Percentiles rank a stretch among this genome's conserved stretches.
Conservation (phyloP, 1,284 basidiomycete genomes). For the Puccinia hordei region DNA sequence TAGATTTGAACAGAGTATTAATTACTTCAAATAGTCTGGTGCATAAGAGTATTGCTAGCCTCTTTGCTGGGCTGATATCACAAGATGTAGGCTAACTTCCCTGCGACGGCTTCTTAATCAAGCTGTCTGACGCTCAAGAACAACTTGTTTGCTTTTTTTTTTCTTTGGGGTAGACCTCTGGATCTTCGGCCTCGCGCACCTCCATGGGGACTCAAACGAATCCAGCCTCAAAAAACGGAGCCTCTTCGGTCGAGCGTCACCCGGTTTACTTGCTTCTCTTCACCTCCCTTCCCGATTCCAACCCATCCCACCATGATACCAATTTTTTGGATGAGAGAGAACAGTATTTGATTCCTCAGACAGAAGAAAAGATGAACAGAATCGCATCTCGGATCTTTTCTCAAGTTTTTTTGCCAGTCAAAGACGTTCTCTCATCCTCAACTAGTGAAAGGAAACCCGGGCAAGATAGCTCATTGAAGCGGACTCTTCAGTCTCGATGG, state of each 20-base stretch:
- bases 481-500: conserved; percentile 19
- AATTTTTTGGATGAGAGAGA: conserved; percentile 18
- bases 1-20: conserved; percentile 32
- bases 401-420: conserved; percentile 3
- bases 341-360: conserved; percentile 19
- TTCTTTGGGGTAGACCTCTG: not conserved
- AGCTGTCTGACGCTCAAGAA: not conserved
- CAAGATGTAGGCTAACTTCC: conserved; percentile 20
- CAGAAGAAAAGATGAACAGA: conserved; percentile 16
- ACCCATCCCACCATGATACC: not conserved
- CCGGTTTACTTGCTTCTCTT: conserved; percentile 32
- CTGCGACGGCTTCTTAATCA: not conserved
- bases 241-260: conserved; percentile 28
- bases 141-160: not conserved
- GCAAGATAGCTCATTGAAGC: not conserved
- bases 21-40: conserved; percentile 25
- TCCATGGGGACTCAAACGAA: not conserved
- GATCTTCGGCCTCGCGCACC: not conserved
- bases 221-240: not conserved
- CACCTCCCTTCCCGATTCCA: conserved; percentile 14
- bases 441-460: not conserved
- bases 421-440: conserved; percentile 2
- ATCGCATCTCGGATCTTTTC: not conserved
- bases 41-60: conserved; percentile 10
- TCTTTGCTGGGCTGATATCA: not conserved